Evolutionary conservation across 805 yeast species (phyloP), one percentile per base, ranked within the genome.

Genomic region (Hanseniaspora jakobsenii): DNA sequence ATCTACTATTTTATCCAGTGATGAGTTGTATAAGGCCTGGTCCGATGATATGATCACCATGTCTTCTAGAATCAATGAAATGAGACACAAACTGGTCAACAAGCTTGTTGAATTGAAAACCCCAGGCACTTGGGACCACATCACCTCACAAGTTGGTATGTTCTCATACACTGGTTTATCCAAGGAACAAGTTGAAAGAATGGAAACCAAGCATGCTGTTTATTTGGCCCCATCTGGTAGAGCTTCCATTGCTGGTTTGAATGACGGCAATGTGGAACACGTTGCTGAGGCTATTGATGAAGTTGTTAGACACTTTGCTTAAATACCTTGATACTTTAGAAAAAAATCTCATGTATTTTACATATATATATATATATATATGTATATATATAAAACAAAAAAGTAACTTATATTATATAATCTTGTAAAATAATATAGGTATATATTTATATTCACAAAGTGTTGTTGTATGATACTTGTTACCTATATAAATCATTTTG

Each of bases 51-150:
- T 89, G 65, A 61, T 76, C 51, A 78, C 86, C 39, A 89, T 89
- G 97, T 77, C 94, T 29, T 69, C 77, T 32, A 75, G 97, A 58
- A 89, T 91, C 59, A 67, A 66, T 50, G 62, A 70, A 53, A 87
- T 86, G 94, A 80, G 97, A 66, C 58, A 65, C 26, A 71, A 69
- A 16, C 71, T 89, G 55, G 73, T 78, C 58, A 69, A 67, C 45
- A 70, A 71, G 49, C 71, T 89, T 49, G 72, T 71, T 40, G 62
- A 64, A 43, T 73, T 83, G 50, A 65, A 66, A 18, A 85, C 97
- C 19, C 94, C 95, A 24, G 95, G 95, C 38, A 73, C 69, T 55
- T 89, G 97, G 97, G 81, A 76, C 53, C 97, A 89, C 65, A 83
- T 89, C 56, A 79, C 77, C 37, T 69, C 70, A 51, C 98, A 91